Conservation (phyloP, 805 yeast genomes). For the Pichia gijzeniarum region DNA sequence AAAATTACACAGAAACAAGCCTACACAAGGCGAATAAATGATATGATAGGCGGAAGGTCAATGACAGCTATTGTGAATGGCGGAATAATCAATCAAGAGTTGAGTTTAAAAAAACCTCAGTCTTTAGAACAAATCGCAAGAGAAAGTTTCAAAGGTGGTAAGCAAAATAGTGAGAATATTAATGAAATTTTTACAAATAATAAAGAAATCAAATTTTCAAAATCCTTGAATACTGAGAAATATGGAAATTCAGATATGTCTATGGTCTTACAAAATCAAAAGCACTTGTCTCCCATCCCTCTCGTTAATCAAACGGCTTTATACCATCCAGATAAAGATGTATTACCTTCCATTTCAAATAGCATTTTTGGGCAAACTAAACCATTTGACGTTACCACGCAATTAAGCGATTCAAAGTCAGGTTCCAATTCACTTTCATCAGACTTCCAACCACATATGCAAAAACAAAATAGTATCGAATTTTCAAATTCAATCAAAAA, state of each 20-base stretch:
- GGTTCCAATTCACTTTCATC: too few species aligned
- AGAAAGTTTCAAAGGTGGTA: constrained; percentile 18
- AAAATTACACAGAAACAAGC: constrained; percentile 37
- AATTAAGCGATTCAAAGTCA: too few species aligned
- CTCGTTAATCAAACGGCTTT: too few species aligned
- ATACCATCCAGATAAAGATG: too few species aligned
- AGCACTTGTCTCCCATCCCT: too few species aligned
- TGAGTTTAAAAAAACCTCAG: constrained; percentile 14
- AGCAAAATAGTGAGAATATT: constrained; percentile 10
- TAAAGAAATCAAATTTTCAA: background rate
- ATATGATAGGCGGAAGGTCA: constrained; percentile 27
- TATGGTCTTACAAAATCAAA: too few species aligned
- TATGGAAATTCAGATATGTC: background rate
- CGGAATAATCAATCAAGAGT: constrained; percentile 24
- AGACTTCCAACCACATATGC: too few species aligned
- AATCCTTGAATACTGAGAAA: background rate
- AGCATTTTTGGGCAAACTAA: too few species aligned
- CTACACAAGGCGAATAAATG: constrained; percentile 37
- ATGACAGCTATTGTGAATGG: constrained; percentile 35
- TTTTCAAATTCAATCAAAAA: too few species aligned
- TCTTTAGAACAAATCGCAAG: constrained; percentile 20
- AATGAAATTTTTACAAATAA: constrained; percentile 6
- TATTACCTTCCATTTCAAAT: too few species aligned
- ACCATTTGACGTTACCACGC: too few species aligned
- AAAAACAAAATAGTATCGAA: too few species aligned